Evolutionary conservation across 306 rosid species (phyloP).

Genomic region (Herpetospermum pedunculosum): DNA sequence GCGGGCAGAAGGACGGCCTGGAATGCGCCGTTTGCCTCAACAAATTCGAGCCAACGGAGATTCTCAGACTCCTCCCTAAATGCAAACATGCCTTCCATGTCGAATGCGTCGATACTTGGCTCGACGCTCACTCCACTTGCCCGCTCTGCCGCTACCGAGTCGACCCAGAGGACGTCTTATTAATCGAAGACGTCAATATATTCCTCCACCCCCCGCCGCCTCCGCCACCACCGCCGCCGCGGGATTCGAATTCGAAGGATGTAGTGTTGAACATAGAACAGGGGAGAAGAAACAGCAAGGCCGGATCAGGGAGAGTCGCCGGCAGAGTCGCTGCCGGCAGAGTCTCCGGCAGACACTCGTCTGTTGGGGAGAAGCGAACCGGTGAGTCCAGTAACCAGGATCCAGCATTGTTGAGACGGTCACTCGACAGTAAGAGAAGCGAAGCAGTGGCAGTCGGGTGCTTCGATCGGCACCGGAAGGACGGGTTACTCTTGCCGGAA

Average conservation of each 20-base stretch:
- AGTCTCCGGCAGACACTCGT: constrained; percentile 61
- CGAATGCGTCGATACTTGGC: constrained; percentile 96
- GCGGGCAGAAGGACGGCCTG: constrained; percentile 47
- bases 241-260: not conserved
- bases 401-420: constrained; percentile 45
- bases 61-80: constrained; percentile 70
- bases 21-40: constrained; percentile 80
- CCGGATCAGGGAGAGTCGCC: constrained; percentile 19
- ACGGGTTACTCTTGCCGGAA: constrained; percentile 35
- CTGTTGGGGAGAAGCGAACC: constrained; percentile 38
- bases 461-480: constrained; percentile 50
- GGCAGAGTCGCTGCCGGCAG: no score
- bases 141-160: constrained; percentile 80
- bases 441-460: constrained; percentile 23
- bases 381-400: constrained; percentile 5
- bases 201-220: not conserved
- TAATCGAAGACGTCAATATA: constrained; percentile 24
- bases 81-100: constrained; percentile 93
- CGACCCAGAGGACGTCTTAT: constrained; percentile 76
- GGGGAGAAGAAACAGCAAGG: constrained; percentile 7
- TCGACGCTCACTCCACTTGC: constrained; percentile 94
- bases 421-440: constrained; percentile 40
- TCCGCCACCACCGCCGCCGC: not conserved
- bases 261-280: constrained; percentile 18
- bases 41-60: constrained; percentile 47